Conservation (phyloP, 2,329 filamentous ascomycete species). For the Byssothecium circinans region DNA sequence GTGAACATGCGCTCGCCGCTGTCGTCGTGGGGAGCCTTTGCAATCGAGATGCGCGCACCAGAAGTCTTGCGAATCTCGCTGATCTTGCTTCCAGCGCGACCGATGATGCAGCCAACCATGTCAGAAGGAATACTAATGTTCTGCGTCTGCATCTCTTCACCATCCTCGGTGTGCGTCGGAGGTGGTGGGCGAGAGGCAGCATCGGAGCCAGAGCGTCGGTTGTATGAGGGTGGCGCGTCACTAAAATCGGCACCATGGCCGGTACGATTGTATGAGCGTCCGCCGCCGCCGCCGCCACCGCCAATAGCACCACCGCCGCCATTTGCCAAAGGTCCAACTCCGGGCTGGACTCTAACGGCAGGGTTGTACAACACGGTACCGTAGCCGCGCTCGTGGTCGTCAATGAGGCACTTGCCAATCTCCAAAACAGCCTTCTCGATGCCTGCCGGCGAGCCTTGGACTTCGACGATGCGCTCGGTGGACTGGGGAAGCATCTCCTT, state of each 20-base stretch:
- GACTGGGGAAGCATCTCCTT: slow-evolving; percentile 99
- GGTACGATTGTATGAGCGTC: slow-evolving; percentile 78
- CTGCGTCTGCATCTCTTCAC: slow-evolving; percentile 96
- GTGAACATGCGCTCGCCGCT: slow-evolving; percentile 99
- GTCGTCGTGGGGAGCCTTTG: slow-evolving; percentile 95
- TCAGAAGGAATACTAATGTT: slow-evolving; percentile 99
- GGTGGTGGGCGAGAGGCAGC: slow-evolving; percentile 72
- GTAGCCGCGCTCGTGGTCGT: slow-evolving; percentile 96
- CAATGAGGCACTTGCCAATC: slow-evolving; percentile 96
- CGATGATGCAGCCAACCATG: slow-evolving; percentile 99
- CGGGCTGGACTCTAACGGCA: slow-evolving; percentile 79
- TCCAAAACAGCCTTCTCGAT: slow-evolving; percentile 98
- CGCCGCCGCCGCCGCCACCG: slow-evolving; percentile 56
- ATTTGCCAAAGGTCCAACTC: slow-evolving; percentile 54
- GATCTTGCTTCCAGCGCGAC: slow-evolving; percentile 92
- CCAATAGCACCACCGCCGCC: slow-evolving; percentile 53
- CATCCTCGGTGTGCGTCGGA: slow-evolving; percentile 90
- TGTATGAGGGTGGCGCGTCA: slow-evolving; percentile 70
- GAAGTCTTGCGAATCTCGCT: slow-evolving; percentile 98
- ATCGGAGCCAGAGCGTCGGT: slow-evolving; percentile 81
- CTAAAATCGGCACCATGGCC: slow-evolving; percentile 98
- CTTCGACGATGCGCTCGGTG: slow-evolving; percentile 95
- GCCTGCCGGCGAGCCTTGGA: slow-evolving; percentile 90
- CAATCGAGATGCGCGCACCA: slow-evolving; percentile 94
- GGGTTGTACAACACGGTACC: slow-evolving; percentile 98